Evolutionary conservation across 768 basidiomycete species (phyloP).

Genomic region (Mycena galericulata): DNA sequence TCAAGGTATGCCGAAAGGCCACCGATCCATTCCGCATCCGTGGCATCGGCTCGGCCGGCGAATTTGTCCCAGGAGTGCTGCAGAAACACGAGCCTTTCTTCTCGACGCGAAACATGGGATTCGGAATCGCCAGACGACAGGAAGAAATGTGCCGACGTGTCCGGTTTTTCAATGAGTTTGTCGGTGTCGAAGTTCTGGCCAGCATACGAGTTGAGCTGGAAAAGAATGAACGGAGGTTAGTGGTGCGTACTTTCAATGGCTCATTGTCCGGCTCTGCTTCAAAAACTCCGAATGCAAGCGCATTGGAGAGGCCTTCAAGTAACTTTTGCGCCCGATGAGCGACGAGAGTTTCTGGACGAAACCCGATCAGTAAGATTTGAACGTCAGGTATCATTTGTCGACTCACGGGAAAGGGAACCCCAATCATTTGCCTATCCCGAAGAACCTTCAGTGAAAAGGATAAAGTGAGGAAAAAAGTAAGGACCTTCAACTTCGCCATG

Average conservation of each 20-base stretch:
- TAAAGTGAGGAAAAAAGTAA: background rate
- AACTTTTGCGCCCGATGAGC: conserved; percentile 62
- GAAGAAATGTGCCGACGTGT: conserved; percentile 53
- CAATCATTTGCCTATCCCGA: conserved; percentile 67
- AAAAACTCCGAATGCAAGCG: conserved; percentile 60
- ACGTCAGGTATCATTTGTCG: conserved; percentile 32
- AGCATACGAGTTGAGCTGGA: background rate
- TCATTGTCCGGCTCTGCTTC: conserved; percentile 60
- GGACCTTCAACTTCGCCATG: conserved; percentile 76
- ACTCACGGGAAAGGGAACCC: conserved; percentile 72
- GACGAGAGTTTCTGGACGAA: conserved; percentile 57
- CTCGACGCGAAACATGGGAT: conserved; percentile 31
- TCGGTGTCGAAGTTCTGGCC: conserved; percentile 68
- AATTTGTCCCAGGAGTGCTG: conserved; percentile 46
- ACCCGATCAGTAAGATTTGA: background rate
- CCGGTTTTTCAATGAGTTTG: conserved; percentile 48
- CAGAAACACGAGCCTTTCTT: conserved; percentile 38
- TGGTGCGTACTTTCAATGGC: conserved; percentile 58
- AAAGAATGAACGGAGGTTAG: background rate
- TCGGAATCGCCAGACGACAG: conserved; percentile 25
- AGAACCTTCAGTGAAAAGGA: background rate
- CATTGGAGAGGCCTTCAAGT: conserved; percentile 56
- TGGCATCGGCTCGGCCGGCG: conserved; percentile 45
- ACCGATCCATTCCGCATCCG: conserved; percentile 57
- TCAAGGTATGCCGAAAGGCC: conserved; percentile 54